A percentile compares a stretch with the other conserved stretches of the same genome.
Evolutionary conservation across 352 stramenopile genomes (phyloP).

Genomic region (Phytophthora capsici): DNA sequence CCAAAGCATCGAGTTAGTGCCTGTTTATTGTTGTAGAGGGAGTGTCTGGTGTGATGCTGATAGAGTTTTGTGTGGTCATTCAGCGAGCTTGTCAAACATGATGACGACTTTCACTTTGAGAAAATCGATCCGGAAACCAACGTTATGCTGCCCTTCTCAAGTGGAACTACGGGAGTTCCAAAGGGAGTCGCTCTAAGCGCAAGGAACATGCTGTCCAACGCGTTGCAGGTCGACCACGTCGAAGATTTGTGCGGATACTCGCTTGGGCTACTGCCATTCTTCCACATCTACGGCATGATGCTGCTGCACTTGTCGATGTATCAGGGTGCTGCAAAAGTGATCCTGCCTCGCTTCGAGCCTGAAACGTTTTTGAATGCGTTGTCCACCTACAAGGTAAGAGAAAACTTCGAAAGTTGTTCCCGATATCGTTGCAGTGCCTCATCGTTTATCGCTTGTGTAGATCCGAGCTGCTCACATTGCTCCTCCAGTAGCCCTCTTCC

Average conservation of each 20-base stretch:
- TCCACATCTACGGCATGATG: conserved; percentile 95
- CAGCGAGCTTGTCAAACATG: conserved; percentile 49
- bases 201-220: conserved; percentile 90
- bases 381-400: conserved; percentile 57
- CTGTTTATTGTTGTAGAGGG: background rate
- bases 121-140: conserved; percentile 61
- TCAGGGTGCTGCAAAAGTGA: conserved; percentile 83
- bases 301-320: conserved; percentile 85
- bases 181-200: conserved; percentile 86
- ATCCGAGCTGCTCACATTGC: conserved; percentile 74
- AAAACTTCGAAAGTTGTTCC: background rate
- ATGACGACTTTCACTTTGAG: conserved; percentile 41
- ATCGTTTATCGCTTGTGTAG: conserved; percentile 15
- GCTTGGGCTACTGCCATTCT: conserved; percentile 91
- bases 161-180: conserved; percentile 92
- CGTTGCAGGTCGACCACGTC: conserved; percentile 81
- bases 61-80: conserved; percentile 28
- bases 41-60: conserved; percentile 1
- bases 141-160: conserved; percentile 91
- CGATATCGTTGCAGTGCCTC: background rate
- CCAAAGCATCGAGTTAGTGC: conserved; percentile 62
- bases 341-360: conserved; percentile 91
- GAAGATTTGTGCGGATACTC: conserved; percentile 63
- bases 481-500: conserved; percentile 83
- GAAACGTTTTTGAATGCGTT: conserved; percentile 87